Base-by-base conservation (phyloP, 495 filamentous ascomycete genomes). In the Cenococcum geophilum region DNA sequence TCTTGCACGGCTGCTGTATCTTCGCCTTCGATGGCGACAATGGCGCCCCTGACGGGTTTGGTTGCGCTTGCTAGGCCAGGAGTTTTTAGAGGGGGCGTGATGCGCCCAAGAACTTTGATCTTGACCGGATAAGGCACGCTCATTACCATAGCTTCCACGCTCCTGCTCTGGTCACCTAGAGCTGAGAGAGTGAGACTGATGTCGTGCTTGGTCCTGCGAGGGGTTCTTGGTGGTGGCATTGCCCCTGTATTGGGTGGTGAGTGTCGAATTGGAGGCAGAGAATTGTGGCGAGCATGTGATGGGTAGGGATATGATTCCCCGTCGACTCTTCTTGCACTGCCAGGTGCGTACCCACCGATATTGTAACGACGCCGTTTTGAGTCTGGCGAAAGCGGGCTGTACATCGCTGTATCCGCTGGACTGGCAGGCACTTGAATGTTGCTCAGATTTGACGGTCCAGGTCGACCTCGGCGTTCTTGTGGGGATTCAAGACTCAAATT, bases 11-110 rank as follows among this genome's bases (percentile, higher is more conserved):
- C 67, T 0, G 71, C 64, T 1, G 72, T 67, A 54, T 88, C 80
- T 22, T 86, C 75, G 14, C 91, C 90, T 70, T 98, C 93, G 22
- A 98, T 72, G 0, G 89, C 86, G 50, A 97, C 85, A 25, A 97
- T 80, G 1, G 89, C 81, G 0, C 95, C 91, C 43, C 92, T 81
- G 23, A 78, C 72, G 57, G 73, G 74, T 36, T 69, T 72, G 9
- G 73, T 64, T 8, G 73, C 77, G n/a, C 72, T 74, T 36, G 73
- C 74, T 16, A 72, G 72, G 66, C 75, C 74, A 12, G 68, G 77
- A 25, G 62, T 73, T n/a, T 75, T 73, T 3, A 91, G 75, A 0
- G 86, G 80, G n/a, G 86, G 85, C 4, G 86, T 82, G 47, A 89
- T 85, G 58, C 81, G 82, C n/a, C 79, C 72, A 5, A 90, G 76